These are phyloP conservation scores for Metschnikowia hibisci DNA, from an alignment of 805 yeast genomes.

Conservation along the genomic window DNA sequence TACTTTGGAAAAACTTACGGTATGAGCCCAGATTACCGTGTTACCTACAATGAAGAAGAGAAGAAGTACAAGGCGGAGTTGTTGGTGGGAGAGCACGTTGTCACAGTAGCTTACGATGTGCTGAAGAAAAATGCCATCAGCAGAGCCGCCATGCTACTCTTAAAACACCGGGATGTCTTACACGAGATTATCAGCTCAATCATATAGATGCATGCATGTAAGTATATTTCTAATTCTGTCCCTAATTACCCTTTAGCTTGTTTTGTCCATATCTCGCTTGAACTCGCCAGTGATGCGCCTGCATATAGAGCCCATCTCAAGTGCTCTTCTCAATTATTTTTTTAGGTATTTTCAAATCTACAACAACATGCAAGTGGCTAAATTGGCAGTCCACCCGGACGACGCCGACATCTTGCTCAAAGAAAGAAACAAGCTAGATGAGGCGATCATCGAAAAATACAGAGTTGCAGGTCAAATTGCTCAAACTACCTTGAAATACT, in stretches of 20 bases:
- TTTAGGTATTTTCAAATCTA: slow-evolving; percentile 3
- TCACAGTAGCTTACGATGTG: slow-evolving; percentile 32
- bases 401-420: slow-evolving; percentile 70
- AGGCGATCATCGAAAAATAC: slow-evolving; percentile 69
- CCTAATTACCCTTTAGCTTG: too few species aligned
- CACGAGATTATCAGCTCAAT: slow-evolving; percentile 14
- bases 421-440: slow-evolving; percentile 65
- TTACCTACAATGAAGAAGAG: slow-evolving; percentile 21
- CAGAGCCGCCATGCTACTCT: slow-evolving; percentile 37
- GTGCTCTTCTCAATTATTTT: slow-evolving; percentile 8
- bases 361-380: slow-evolving; percentile 62
- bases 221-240: background rate
- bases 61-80: slow-evolving; percentile 27
- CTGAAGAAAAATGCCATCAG: slow-evolving; percentile 40
- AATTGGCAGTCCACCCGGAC: slow-evolving; percentile 68
- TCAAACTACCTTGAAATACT: slow-evolving; percentile 73
- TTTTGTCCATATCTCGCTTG: background rate
- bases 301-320: slow-evolving; percentile 17
- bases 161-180: slow-evolving; percentile 22
- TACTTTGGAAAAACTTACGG: slow-evolving; percentile 34
- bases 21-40: slow-evolving; percentile 31
- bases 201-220: background rate
- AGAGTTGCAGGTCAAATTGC: slow-evolving; percentile 85
- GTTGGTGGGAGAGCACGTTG: slow-evolving; percentile 25
- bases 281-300: background rate